phyloP scores from a whole-genome alignment of 192 early-diverging fungal species.

The Tieghemiomyces parasiticus region DNA sequence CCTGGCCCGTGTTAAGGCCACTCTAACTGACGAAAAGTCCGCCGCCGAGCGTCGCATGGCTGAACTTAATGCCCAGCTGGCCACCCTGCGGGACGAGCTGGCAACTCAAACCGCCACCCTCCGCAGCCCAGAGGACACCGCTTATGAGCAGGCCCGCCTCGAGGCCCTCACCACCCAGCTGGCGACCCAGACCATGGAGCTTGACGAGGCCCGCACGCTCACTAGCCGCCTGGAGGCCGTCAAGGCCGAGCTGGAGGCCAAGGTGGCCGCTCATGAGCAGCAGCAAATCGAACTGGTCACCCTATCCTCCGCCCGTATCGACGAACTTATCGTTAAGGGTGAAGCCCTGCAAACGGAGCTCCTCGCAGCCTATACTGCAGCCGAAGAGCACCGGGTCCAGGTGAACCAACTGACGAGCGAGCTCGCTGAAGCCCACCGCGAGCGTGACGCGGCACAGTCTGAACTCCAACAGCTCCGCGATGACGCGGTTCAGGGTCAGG shows the following conservation, averaged over 20 bases:
- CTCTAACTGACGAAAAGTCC: constrained; percentile 4
- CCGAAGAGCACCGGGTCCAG: background rate
- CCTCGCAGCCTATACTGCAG: constrained; percentile 10
- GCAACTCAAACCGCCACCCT: too few relatives aligned
- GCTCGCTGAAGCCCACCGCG: too few relatives aligned
- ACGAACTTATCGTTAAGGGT: too few relatives aligned
- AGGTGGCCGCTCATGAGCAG: background rate
- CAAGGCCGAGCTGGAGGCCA: background rate
- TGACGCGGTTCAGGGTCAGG: background rate
- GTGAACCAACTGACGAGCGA: too few relatives aligned
- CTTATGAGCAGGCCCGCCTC: background rate
- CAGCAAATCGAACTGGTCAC: background rate
- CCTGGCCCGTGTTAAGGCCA: background rate
- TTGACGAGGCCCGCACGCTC: constrained; percentile 6
- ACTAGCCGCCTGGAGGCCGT: background rate
- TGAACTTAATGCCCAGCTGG: background rate
- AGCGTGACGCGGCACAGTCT: too few relatives aligned
- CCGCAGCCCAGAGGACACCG: too few relatives aligned
- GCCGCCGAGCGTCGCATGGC: background rate
- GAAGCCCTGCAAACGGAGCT: too few relatives aligned
- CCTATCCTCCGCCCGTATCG: background rate
- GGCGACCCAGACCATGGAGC: constrained; percentile 28
- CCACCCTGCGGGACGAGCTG: too few relatives aligned
- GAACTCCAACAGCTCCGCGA: background rate
- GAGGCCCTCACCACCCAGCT: constrained; percentile 4